These are phyloP conservation scores for Bacterosira constricta DNA, from an alignment of 108 stramenopile species.

Conservation along the genomic window DNA sequence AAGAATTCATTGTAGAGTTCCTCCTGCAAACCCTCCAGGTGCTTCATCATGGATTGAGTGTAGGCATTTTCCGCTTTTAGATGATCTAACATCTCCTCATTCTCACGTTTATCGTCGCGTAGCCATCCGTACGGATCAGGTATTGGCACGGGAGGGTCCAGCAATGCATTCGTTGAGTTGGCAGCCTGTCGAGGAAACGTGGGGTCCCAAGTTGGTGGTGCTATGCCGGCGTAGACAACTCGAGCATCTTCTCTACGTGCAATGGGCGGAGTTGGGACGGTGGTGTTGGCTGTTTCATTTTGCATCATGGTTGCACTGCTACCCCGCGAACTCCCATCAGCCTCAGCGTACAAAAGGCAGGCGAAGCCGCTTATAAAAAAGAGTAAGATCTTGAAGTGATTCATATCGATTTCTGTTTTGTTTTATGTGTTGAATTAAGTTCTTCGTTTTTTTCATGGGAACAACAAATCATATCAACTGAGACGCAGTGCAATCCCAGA, in stretches of 20 bases:
- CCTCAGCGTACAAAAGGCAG: too few relatives aligned
- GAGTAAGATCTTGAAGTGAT: too few relatives aligned
- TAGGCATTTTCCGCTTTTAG: slow-evolving; percentile 83
- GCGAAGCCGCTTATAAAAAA: too few relatives aligned
- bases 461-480: too few relatives aligned
- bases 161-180: slow-evolving; percentile 42
- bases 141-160: slow-evolving; percentile 71
- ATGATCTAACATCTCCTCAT: slow-evolving; percentile 69
- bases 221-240: slow-evolving; percentile 56
- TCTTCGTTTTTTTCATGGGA: too few relatives aligned
- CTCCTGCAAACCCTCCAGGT: slow-evolving; percentile 58
- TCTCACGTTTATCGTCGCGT: slow-evolving; percentile 80
- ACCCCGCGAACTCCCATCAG: too few relatives aligned
- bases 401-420: too few relatives aligned
- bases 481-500: too few relatives aligned
- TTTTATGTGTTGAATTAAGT: too few relatives aligned
- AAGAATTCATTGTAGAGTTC: slow-evolving; percentile 82
- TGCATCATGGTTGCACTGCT: too few relatives aligned
- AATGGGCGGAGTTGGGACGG: slow-evolving; percentile 38
- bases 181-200: slow-evolving; percentile 31
- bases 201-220: slow-evolving; percentile 16
- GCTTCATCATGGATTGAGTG: slow-evolving; percentile 58
- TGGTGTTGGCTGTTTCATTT: not conserved
- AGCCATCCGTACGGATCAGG: slow-evolving; percentile 91
- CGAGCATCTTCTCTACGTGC: slow-evolving; percentile 75